Conservation (phyloP, 2,329 filamentous ascomycete genomes). For the Helotiales sp. region DNA sequence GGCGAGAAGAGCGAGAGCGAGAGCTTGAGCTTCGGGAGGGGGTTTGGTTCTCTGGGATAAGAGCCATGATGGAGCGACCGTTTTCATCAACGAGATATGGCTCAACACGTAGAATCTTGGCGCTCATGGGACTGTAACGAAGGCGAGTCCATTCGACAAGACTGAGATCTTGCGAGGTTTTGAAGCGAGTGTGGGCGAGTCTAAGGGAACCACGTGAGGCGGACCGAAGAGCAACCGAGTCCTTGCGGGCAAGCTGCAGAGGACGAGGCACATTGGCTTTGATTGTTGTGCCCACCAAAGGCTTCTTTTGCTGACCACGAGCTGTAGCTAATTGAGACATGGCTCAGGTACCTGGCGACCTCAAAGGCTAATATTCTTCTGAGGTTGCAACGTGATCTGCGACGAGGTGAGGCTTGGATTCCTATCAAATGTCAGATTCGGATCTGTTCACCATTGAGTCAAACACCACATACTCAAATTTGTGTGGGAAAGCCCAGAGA, state of each 20-base stretch:
- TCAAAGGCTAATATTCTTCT: background rate
- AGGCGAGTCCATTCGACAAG: background rate
- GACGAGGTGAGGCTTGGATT: too few relatives aligned
- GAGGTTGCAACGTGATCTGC: background rate
- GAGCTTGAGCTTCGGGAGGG: background rate
- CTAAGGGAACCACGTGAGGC: background rate
- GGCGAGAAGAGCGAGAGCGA: background rate
- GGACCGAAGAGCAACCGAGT: conserved; percentile 12
- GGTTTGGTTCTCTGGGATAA: background rate
- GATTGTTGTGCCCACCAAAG: background rate
- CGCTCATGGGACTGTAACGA: background rate
- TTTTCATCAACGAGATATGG: conserved; percentile 10
- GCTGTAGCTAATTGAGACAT: background rate
- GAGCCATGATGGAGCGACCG: background rate
- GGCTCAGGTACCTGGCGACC: background rate
- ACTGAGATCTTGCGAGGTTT: background rate
- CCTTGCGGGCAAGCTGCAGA: conserved; percentile 1
- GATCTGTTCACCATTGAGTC: background rate
- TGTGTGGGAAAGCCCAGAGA: background rate
- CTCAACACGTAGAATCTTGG: conserved; percentile 4
- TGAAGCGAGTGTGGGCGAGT: background rate
- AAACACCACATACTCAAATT: background rate
- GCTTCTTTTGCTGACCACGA: background rate
- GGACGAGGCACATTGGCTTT: background rate
- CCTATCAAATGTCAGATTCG: background rate